Base-by-base conservation (phyloP, 306 rosid genomes). In the Prinsepia uniflora region DNA sequence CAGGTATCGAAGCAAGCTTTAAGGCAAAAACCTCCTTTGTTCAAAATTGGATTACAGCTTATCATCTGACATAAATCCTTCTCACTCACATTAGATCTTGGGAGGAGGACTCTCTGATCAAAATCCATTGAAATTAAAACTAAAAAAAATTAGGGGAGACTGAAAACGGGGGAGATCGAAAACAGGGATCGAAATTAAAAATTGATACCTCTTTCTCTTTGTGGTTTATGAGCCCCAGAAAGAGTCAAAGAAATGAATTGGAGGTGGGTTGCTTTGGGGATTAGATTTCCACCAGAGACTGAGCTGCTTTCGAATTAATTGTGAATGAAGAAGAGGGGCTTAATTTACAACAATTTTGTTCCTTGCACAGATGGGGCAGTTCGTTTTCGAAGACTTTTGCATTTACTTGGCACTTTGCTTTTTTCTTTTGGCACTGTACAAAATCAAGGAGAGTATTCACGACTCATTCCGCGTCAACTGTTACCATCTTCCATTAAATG, bases 301-400 rank as follows among this genome's bases (percentile, higher is more conserved):
- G 43, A 56, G 65, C 30, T 30, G 36, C 36, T 3, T 19, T 42
- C 20, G 65, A 61, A 39, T 36, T n/a, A 20, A 61, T 39, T 61
- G 66, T 9, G 5, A 30, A 17, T 56, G 65, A 56, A 24, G 55
- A 44, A 46, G 12, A n/a, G 11, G 36, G 49, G 42, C 7, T 52
- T 17, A 54, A 15, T 13, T 64, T 78, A 30, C 56, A 62, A 20
- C 62, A 44, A 48, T 2, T 3, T 11, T 20, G 67, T 36, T 12
- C 13, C 45, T 14, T 2, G 59, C 10, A 40, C 55, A 45, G 41
- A 12, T 40, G 65, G 13, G 63, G 58, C n/a, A 39, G 6, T 22
- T 80, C 64, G 69, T 43, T 71, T 55, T 57, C 81, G 10, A 9
- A 24, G 55, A 81, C 78, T 43, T 11, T 1, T 6, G 84, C 18